phyloP scores from a whole-genome alignment of 208 protist species.

The Leishmania tarentolae region DNA sequence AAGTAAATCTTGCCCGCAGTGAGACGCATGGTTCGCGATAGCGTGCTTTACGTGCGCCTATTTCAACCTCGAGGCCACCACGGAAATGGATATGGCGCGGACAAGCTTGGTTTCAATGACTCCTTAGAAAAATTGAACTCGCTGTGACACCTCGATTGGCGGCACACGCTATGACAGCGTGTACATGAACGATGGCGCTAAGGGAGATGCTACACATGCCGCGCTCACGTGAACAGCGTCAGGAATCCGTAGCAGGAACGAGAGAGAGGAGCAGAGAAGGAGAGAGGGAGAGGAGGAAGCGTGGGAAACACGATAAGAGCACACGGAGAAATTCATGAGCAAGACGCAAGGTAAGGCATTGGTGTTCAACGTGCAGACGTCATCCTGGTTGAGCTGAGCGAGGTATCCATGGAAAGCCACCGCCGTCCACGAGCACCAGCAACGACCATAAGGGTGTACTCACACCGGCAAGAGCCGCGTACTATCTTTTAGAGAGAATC shows the following conservation, averaged over 20 bases:
- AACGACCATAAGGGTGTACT: neutral
- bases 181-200: neutral
- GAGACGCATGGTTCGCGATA: constrained; percentile 51
- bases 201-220: neutral
- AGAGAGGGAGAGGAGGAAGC: neutral
- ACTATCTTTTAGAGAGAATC: neutral
- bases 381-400: neutral
- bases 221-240: neutral
- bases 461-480: neutral
- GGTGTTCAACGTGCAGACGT: neutral
- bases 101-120: neutral
- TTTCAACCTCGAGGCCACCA: neutral
- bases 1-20: constrained; percentile 84
- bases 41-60: neutral
- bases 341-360: neutral
- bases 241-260: neutral
- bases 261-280: neutral
- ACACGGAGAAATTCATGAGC: neutral
- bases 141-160: neutral
- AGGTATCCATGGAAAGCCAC: neutral
- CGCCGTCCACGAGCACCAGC: neutral
- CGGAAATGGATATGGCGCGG: neutral
- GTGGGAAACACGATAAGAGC: neutral
- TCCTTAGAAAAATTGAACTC: neutral
- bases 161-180: no score